Evolutionary conservation across 2,329 filamentous ascomycete genomes (phyloP), one percentile per base, ranked within the genome.

Genomic region (Colletotrichum cordylinicola): DNA sequence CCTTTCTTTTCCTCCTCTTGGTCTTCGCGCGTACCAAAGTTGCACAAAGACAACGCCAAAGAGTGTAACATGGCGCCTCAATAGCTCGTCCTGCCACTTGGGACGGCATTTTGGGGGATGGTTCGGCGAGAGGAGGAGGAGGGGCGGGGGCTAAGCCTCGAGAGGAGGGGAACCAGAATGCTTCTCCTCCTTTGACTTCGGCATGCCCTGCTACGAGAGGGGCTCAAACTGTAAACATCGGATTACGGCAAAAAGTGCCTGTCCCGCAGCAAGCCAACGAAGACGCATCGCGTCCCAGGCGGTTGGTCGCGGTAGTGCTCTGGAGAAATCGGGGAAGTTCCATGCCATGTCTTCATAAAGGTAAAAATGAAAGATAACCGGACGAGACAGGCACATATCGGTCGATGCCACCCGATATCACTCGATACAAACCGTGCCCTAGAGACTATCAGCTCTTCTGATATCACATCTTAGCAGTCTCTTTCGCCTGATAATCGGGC

Each of bases 151-250:
- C 67, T 61, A 72, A 61, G 21, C 61, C 62, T n/a, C 39, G 37
- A 65, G 27, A 48, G 37, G 31, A 24, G 18, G 27, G 39, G 39
- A 31, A 21, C 12, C 29, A 31, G 31, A 58, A 68, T 29, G 33
- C 13, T 29, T 62, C 31, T 61, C 21, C 9, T 56, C 29, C 18
- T 43, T 43, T 43, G 72, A 29, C 52, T 58, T 66, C 52, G 33
- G 55, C 27, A 62, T 48, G 69, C 62, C 52, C 31, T 58, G 48
- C 52, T 43, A 27, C 27, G 61, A 62, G 56, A 29, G 64, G 35
- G 39, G 21, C 24, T 43, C 70, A 75, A 75, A 75, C 68, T 62
- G 60, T 72, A 75, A 75, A 75, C 24, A 62, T 72, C 61, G 69
- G 69, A 67, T 58, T 56, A 39, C 33, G 43, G 64, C 55, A 48